Conservation (phyloP, 495 filamentous ascomycete genomes). For the Aspergillus steynii region DNA sequence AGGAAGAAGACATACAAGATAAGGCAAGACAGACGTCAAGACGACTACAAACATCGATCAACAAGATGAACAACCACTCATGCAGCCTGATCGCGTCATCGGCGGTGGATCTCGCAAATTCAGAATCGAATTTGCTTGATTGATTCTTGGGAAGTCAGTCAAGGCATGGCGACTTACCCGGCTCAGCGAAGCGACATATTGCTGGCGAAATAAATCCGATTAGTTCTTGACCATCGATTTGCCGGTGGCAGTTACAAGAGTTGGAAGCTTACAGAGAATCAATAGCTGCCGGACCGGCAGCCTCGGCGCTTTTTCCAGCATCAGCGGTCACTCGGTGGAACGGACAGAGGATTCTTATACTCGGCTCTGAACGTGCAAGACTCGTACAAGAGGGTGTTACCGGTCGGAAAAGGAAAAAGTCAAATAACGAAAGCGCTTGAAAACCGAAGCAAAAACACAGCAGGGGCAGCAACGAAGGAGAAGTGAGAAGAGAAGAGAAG, state of each 20-base stretch:
- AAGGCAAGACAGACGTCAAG: conserved; percentile 83
- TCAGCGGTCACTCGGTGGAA: conserved; percentile 11
- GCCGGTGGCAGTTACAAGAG: not conserved
- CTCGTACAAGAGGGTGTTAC: not conserved
- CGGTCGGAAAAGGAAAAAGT: not conserved
- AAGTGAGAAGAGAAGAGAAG: conserved; percentile 1
- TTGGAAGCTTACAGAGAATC: conserved; percentile 60
- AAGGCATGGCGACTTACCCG: conserved; percentile 36
- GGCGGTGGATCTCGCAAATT: conserved; percentile 1
- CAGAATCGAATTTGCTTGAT: conserved; percentile 1
- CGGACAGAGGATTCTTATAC: not conserved
- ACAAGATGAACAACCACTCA: conserved; percentile 3
- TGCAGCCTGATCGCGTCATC: conserved; percentile 6
- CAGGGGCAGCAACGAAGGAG: conserved; percentile 5
- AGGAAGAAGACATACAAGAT: conserved; percentile 52
- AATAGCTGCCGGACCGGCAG: conserved; percentile 54
- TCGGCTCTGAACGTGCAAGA: not conserved
- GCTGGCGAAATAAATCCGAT: conserved; percentile 27
- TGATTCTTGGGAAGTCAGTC: not conserved
- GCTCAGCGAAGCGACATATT: conserved; percentile 82
- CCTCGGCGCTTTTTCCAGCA: conserved; percentile 35
- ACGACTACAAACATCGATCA: conserved; percentile 48
- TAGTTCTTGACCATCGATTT: not conserved
- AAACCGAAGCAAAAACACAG: not conserved
- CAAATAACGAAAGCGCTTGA: not conserved